Percentiles rank a stretch among this genome's conserved stretches.
Conservation (phyloP, 805 yeast genomes). For the Saccharomycopsis synnaedendra region DNA sequence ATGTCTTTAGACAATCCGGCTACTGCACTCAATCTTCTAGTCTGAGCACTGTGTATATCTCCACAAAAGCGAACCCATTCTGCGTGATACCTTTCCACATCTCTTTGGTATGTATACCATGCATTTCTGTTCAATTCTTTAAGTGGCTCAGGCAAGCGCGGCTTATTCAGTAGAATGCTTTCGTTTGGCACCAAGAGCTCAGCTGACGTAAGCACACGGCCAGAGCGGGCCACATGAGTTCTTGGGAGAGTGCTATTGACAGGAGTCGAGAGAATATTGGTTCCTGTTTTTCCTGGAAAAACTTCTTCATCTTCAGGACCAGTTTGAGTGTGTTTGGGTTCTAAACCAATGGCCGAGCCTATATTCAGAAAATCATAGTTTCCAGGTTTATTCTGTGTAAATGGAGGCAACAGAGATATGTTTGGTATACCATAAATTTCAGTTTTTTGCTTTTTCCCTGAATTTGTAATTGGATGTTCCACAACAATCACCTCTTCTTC, state of each 20-base stretch:
- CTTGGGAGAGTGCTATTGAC: conserved; percentile 11
- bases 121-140: background rate
- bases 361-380: conserved; percentile 8
- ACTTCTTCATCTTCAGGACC: too few species aligned
- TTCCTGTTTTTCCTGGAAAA: too few species aligned
- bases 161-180: background rate
- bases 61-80: conserved; percentile 4
- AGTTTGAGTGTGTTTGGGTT: background rate
- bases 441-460: background rate
- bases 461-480: background rate
- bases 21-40: background rate
- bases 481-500: background rate
- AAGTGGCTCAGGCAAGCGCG: conserved; percentile 6
- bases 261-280: conserved; percentile 9
- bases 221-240: too few species aligned
- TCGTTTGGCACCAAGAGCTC: conserved; percentile 1
- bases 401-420: conserved; percentile 6
- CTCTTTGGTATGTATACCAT: conserved; percentile 4
- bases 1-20: background rate
- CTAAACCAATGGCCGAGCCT: conserved; percentile 1
- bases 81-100: conserved; percentile 2
- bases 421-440: too few species aligned
- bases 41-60: conserved; percentile 1
- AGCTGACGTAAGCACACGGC: too few species aligned
- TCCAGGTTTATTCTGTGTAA: conserved; percentile 10